A percentile compares a stretch with the other conserved stretches of the same genome.
Evolutionary conservation across 1,284 basidiomycete species (phyloP).

Genomic region (Hemileccinum hortonii): DNA sequence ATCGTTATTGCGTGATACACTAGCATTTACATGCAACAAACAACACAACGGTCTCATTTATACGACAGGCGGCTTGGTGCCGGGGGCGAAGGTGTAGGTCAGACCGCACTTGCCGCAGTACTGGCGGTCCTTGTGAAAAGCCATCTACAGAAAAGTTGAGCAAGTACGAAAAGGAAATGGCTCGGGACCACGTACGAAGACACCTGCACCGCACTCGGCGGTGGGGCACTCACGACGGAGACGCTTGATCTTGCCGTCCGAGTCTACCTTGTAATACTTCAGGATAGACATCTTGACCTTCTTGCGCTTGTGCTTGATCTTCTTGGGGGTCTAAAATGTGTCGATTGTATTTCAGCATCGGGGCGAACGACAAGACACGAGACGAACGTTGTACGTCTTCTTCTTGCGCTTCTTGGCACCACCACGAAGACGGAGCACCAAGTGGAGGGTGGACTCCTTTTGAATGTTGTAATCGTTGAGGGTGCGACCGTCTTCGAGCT

Average conservation of each 20-base stretch:
- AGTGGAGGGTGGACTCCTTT: constrained; percentile 94
- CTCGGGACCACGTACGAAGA: constrained; percentile 69
- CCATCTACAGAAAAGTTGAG: constrained; percentile 58
- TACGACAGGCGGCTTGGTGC: constrained; percentile 69
- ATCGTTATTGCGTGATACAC: neutral
- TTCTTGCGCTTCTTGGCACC: constrained; percentile 99
- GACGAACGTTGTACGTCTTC: constrained; percentile 90
- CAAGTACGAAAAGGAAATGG: neutral
- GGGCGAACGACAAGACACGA: neutral
- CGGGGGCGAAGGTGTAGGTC: constrained; percentile 87
- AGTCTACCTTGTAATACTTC: constrained; percentile 99
- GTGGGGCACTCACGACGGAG: constrained; percentile 94
- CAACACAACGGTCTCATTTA: constrained; percentile 34
- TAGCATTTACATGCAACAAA: constrained; percentile 9
- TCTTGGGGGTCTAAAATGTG: constrained; percentile 88
- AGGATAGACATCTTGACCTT: constrained; percentile 99
- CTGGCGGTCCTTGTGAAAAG: constrained; percentile 93
- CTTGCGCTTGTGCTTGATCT: constrained; percentile 99
- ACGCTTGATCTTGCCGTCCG: constrained; percentile 99
- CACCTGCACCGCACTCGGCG: constrained; percentile 90
- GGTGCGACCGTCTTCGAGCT: constrained; percentile 92
- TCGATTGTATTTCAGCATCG: constrained; percentile 6
- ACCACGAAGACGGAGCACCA: constrained; percentile 94
- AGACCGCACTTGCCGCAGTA: constrained; percentile 94
- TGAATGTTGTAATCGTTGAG: constrained; percentile 94